Conservation (phyloP, 371 early-diverging fungal species). For the Mucor piriformis region DNA sequence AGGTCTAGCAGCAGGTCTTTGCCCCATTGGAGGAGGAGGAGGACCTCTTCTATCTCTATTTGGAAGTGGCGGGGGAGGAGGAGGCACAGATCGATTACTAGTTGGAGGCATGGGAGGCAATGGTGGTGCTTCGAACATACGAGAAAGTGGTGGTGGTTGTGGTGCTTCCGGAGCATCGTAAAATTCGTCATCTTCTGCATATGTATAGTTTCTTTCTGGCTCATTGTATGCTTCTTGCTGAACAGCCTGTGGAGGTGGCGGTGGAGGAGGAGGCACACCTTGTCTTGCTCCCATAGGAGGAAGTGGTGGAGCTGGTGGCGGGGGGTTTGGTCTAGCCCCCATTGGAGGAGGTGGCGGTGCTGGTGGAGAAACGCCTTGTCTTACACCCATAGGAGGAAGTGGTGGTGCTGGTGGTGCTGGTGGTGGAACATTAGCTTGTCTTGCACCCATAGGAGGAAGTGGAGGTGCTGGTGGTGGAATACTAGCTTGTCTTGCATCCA, state of each 20-base stretch:
- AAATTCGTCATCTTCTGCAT: constrained; percentile 23
- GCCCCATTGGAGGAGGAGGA: constrained; percentile 32
- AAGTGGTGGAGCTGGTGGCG: background rate
- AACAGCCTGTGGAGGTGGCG: background rate
- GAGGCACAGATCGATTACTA: constrained; percentile 18
- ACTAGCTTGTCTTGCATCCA: background rate
- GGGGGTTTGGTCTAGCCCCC: background rate
- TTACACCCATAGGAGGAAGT: background rate
- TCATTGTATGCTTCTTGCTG: background rate
- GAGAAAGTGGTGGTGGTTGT: constrained; percentile 25
- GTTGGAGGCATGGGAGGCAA: constrained; percentile 27
- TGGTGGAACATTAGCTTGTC: background rate
- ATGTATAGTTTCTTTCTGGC: constrained; percentile 1
- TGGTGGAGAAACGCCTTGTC: background rate
- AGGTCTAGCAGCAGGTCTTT: constrained; percentile 13
- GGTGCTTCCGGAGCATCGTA: constrained; percentile 30
- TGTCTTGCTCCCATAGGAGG: background rate
- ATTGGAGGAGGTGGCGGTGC: constrained; percentile 3
- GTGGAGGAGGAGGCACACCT: constrained; percentile 1
- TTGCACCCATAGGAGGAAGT: background rate
- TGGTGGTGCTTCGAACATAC: constrained; percentile 15
- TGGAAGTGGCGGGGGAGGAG: constrained; percentile 41
- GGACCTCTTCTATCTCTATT: constrained; percentile 32
- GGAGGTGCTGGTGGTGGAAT: constrained; percentile 9
- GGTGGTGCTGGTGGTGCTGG: constrained; percentile 4